Evolutionary conservation across 305 asterid species (phyloP).

Genomic region (Solanum hybrid): DNA sequence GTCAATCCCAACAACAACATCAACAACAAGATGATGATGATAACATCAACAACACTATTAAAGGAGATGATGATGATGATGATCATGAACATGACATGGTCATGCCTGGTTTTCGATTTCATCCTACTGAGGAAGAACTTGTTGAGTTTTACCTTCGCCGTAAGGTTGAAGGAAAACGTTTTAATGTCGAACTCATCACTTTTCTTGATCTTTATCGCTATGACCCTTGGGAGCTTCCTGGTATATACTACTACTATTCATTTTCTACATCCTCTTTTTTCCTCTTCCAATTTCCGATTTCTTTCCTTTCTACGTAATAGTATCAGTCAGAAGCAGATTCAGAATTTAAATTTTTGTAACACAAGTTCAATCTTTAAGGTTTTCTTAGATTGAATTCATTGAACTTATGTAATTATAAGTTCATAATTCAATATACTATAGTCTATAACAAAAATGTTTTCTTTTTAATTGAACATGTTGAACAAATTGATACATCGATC

Average conservation of each 20-base stretch:
- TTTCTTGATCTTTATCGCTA: constrained; percentile 81
- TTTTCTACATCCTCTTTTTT: not conserved
- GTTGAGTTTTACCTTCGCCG: constrained; percentile 93
- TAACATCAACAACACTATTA: not conserved
- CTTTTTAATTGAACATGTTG: not conserved
- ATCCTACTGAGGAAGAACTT: constrained; percentile 87
- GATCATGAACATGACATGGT: constrained; percentile 73
- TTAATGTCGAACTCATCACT: constrained; percentile 89
- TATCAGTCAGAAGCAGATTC: not conserved
- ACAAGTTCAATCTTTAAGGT: not conserved
- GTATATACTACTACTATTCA: constrained; percentile 18
- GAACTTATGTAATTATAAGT: not conserved
- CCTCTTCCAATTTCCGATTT: not conserved
- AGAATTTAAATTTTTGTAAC: not conserved
- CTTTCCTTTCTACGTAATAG: not conserved
- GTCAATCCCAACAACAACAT: constrained; percentile 11
- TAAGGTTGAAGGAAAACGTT: constrained; percentile 89
- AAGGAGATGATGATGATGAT: constrained; percentile 23
- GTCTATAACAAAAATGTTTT: too few relatives aligned
- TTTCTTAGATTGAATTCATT: not conserved
- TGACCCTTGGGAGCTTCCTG: constrained; percentile 98
- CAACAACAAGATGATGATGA: constrained; percentile 1
- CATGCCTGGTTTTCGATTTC: constrained; percentile 93
- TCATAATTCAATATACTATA: not conserved
- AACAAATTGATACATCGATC: not conserved